Conservation (phyloP, 179 eudicot species). For the Vitellaria paradoxa region DNA sequence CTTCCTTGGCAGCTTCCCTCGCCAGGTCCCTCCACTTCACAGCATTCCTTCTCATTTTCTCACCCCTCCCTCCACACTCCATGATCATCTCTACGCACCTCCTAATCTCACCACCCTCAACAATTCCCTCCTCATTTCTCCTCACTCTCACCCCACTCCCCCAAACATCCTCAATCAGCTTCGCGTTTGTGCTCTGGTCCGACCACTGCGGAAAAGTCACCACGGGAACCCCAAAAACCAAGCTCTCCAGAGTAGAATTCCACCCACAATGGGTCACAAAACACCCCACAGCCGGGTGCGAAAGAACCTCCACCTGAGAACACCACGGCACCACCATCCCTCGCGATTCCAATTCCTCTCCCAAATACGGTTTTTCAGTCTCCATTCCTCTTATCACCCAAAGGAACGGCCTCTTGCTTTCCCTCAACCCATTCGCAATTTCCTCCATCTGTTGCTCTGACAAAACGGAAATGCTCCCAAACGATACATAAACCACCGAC, state of each 20-base stretch:
- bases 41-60: constrained; percentile 11
- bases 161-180: constrained; percentile 19
- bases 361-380: not conserved
- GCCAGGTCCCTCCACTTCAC: constrained; percentile 18
- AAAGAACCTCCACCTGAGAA: constrained; percentile 25
- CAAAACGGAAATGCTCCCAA: constrained; percentile 13
- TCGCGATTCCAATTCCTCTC: constrained; percentile 10
- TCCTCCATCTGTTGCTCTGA: constrained; percentile 15
- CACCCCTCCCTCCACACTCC: constrained; percentile 1
- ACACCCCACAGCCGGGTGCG: constrained; percentile 21
- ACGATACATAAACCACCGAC: constrained; percentile 15
- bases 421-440: constrained; percentile 11
- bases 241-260: constrained; percentile 19
- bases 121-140: constrained; percentile 13
- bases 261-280: constrained; percentile 27
- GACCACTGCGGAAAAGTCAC: constrained; percentile 15
- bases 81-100: constrained; percentile 19
- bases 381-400: constrained; percentile 15
- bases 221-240: constrained; percentile 13
- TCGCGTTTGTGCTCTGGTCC: constrained; percentile 17
- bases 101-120: constrained; percentile 16
- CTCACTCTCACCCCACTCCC: constrained; percentile 15
- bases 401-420: constrained; percentile 14
- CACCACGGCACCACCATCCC: constrained; percentile 27
- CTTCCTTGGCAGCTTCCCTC: constrained; percentile 11